These are phyloP conservation scores for Pseudogymnoascus sp. DNA, from an alignment of 2,329 filamentous ascomycete species.

Conservation along the genomic window DNA sequence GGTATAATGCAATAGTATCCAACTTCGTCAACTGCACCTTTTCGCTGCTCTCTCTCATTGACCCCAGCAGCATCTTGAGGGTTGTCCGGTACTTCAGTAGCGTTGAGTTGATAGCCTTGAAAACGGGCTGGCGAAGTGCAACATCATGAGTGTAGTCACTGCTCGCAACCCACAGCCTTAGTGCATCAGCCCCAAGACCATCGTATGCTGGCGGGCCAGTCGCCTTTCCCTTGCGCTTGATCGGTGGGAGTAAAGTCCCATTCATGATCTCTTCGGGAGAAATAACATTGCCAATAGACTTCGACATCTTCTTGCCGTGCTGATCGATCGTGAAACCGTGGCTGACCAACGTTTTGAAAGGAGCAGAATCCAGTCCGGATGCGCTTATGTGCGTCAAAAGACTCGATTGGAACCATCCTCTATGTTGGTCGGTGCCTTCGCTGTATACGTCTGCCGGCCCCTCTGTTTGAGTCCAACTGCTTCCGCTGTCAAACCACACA, in stretches of 20 bases:
- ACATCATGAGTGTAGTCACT: conserved; percentile 89
- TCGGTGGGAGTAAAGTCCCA: conserved; percentile 64
- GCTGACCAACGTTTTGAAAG: conserved; percentile 84
- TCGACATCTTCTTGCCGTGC: conserved; percentile 96
- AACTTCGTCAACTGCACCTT: conserved; percentile 46
- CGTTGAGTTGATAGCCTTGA: conserved; percentile 66
- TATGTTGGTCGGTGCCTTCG: conserved; percentile 91
- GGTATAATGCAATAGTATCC: conserved; percentile 69
- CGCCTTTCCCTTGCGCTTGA: conserved; percentile 50
- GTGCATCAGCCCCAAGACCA: conserved; percentile 72
- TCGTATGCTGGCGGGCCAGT: conserved; percentile 43
- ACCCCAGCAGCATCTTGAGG: conserved; percentile 82
- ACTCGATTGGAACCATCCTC: conserved; percentile 97
- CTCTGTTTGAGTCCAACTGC: conserved; percentile 65
- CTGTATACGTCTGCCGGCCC: conserved; percentile 74
- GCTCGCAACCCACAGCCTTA: conserved; percentile 85
- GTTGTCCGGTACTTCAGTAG: conserved; percentile 84
- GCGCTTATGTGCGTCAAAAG: conserved; percentile 66
- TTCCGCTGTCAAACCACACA: conserved; percentile 98
- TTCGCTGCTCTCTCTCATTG: conserved; percentile 40
- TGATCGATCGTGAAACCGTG: conserved; percentile 91
- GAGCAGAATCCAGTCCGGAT: conserved; percentile 41
- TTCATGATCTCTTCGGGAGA: conserved; percentile 76
- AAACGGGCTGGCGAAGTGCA: conserved; percentile 65
- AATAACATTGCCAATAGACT: conserved; percentile 86